These are phyloP conservation scores for Secale cereale DNA, from an alignment of 176 grass and related monocot species.

Conservation along the genomic window DNA sequence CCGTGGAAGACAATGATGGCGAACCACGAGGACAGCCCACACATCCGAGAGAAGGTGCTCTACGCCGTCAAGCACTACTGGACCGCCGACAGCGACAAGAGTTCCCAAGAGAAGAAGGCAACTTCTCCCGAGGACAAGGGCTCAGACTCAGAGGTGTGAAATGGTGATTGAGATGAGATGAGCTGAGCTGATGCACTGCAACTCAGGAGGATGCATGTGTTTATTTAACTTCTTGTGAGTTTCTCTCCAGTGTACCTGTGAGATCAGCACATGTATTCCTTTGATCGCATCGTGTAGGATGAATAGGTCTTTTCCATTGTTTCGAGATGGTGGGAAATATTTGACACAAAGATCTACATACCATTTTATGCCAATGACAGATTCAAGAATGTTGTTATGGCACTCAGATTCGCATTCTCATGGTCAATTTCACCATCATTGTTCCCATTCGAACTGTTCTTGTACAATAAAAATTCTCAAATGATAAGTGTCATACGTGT, in stretches of 20 bases:
- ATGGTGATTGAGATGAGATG: neutral
- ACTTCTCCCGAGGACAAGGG: neutral
- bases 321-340: neutral
- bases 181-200: neutral
- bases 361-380: neutral
- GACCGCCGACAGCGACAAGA: slow-evolving; percentile 38
- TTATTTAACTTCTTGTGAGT: neutral
- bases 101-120: neutral
- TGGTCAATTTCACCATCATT: neutral
- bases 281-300: neutral
- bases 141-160: slow-evolving; percentile 1
- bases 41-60: slow-evolving; percentile 71
- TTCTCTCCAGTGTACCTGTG: neutral
- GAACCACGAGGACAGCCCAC: slow-evolving; percentile 67
- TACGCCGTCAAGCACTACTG: slow-evolving; percentile 81
- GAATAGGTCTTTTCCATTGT: neutral
- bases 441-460: neutral
- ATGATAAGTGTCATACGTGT: too few relatives aligned
- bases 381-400: neutral
- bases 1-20: slow-evolving; percentile 68
- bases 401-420: neutral
- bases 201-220: neutral
- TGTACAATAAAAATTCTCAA: too few relatives aligned
- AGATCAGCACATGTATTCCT: neutral
- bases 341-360: neutral